phyloP scores from a whole-genome alignment of 2,329 filamentous ascomycete species.

The Aspergillus ustus region DNA sequence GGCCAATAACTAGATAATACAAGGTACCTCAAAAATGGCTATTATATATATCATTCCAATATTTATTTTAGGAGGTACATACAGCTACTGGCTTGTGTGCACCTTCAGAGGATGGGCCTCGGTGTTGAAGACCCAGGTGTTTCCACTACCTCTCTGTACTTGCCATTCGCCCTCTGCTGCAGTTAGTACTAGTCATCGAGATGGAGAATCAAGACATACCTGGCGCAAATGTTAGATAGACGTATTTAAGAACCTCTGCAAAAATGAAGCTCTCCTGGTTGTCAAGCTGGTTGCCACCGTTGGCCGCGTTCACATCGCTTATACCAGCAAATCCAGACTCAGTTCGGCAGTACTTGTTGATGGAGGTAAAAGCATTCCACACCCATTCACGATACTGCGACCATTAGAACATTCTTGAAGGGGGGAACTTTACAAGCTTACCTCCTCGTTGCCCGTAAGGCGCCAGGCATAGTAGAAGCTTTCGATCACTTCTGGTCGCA shows the following conservation, averaged over 20 bases:
- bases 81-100: not conserved
- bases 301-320: slow-evolving; percentile 64
- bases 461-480: slow-evolving; percentile 87
- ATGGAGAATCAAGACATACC: slow-evolving; percentile 27
- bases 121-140: slow-evolving; percentile 67
- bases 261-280: slow-evolving; percentile 89
- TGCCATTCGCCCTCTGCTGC: slow-evolving; percentile 63
- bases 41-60: not conserved
- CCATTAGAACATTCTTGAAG: slow-evolving; percentile 15
- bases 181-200: slow-evolving; percentile 18
- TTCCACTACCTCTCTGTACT: slow-evolving; percentile 53
- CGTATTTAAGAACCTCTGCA: slow-evolving; percentile 85
- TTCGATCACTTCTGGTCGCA: slow-evolving; percentile 82
- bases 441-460: slow-evolving; percentile 70
- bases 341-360: slow-evolving; percentile 66
- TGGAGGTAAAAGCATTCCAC: slow-evolving; percentile 75
- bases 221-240: slow-evolving; percentile 69
- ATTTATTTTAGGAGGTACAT: not conserved
- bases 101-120: slow-evolving; percentile 61
- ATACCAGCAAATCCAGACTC: slow-evolving; percentile 71
- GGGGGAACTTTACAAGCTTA: slow-evolving; percentile 21
- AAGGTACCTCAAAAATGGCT: too few species aligned
- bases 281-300: slow-evolving; percentile 67
- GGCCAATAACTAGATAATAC: not conserved
- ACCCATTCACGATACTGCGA: slow-evolving; percentile 76